Evolutionary conservation across 768 basidiomycete species (phyloP), one percentile per base, ranked within the genome.

Genomic region (Tricholoma saponaceum): DNA sequence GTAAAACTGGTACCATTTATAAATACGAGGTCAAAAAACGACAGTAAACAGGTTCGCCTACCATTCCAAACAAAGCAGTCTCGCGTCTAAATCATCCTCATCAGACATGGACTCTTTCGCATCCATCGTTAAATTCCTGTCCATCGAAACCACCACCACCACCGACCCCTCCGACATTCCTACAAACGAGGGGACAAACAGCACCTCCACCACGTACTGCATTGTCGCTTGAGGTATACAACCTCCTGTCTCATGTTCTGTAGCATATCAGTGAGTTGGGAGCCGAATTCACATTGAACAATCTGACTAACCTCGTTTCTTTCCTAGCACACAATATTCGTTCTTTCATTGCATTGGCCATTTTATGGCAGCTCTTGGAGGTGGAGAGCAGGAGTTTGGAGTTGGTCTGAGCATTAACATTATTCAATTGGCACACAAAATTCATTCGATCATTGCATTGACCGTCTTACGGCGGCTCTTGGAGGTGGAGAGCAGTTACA

Each of bases 191-290:
- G 56, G 52, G 33, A 37, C 26, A 8, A 20, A 35, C n/a, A 47
- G 55, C 12, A 13, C 12, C 20, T 9, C 41, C 26, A 14, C n/a
- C n/a, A 4, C 16, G 10, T 57, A 57, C 51, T 58, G 57, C 23
- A 52, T 58, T 32, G 58, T 58, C 30, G 58, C 58, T 41, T 58
- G 39, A 58, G 23, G 18, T 52, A 43, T 39, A 46, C 51, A 30
- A 6, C 1, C 57, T n/a, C 32, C 50, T n/a, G n/a, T 22, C 20
- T 44, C 13, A 22, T 44, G 30, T 32, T 44, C 28, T 10, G 18
- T 43, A 5, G 25, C 33, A 32, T 22, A 22, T 44, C n/a, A 30
- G 53, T 54, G 28, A 6, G 30, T 43, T 8, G 26, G 12, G 1
- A 30, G 9, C 20, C 10, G 5, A 10, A 2, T 30, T 28, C 5